Evolutionary conservation across 352 stramenopile species (phyloP), one percentile per base, ranked within the genome.

Genomic region (Pythium oligandrum): DNA sequence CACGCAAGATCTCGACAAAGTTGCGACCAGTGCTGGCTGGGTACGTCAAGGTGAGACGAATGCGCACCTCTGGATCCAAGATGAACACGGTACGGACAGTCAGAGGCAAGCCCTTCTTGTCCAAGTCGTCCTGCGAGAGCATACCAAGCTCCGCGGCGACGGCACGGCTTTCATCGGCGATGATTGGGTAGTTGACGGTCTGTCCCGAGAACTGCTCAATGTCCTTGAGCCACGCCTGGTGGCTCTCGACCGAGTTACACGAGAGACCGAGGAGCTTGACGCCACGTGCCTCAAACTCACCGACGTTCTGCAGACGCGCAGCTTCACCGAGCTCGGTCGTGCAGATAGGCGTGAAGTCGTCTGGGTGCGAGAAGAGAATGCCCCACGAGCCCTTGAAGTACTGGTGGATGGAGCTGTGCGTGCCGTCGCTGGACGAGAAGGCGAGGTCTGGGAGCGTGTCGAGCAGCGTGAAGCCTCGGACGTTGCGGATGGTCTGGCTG

Each of bases 321-420:
- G 94, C 72, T 40, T 89, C 80, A 44, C 89, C 89, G 51, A 98
- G 76, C 61, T 98, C 90, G 2, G 90, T 98, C 10, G 90, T 98
- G 68, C 90, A 97, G 49, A 98, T 92, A 11, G 91, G 91, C 37
- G 89, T 97, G 66, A 96, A 97, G 66, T 98, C 89, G 49, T 87
- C 83, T 17, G 89, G 90, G 56, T 97, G 89, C 51, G 68, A 90
- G 63, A 95, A 95, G 11, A 96, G 58, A 53, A 88, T 45, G 1
- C 70, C 77, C 83, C 78, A 91, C 4, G 61, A 71, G 47, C 69
- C 75, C 6, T 64, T 64, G 47, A 91, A 79, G 69, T 89, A 89
- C 34, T 68, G 51, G 45, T 91, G 74, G 38, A 95, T 65, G 38
- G 66, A 66, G 38, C 60, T 71, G 60, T 75, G 70, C 33, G 49